Evolutionary conservation across 2,329 filamentous ascomycete genomes (phyloP), one percentile per base, ranked within the genome.

Genomic region (Diaporthe batatas): DNA sequence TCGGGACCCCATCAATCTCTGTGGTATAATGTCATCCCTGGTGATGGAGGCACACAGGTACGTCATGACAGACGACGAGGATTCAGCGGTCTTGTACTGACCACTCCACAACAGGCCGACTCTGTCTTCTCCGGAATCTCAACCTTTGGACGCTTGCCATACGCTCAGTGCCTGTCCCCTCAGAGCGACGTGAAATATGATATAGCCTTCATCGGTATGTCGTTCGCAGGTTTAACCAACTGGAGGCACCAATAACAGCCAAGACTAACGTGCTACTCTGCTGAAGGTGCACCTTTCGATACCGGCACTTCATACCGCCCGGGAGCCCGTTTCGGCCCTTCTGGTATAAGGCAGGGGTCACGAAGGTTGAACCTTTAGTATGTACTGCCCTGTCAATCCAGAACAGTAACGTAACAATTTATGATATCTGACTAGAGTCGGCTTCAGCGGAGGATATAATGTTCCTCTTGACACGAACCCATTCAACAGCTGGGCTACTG

Each of bases 111-210:
- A 21, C 74, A 95, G 92, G 94, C 94, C 73, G 94, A 97, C 81
- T 95, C 93, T 0, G 93, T 96, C 72, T 97, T 96, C 83, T 96
- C 93, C 1, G 94, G 94, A 36, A 96, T 97, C 79, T 93, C 92
- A 0, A 97, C 94, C 10, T 96, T 96, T 79, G 94, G 93, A 14
- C 91, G 93, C 67, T 84, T 96, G 54, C 91, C 91, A 7, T 96
- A 97, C 82, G 89, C 88, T 72, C 93, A 93, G 3, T 97, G 94
- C 80, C 86, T 97, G 5, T 86, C 89, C n/a, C 73, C 71, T 14
- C 91, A 88, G 75, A 87, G 90, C 53, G 87, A 90, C 34, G 91
- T 92, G 76, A 90, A 91, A 78, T 97, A 93, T 77, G 94, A 97
- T 76, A 95, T 97, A 82, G 94, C 94, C 1, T 96, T 97, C 81